Conservation (phyloP, 192 early-diverging fungal species). For the Podila clonocystis region DNA sequence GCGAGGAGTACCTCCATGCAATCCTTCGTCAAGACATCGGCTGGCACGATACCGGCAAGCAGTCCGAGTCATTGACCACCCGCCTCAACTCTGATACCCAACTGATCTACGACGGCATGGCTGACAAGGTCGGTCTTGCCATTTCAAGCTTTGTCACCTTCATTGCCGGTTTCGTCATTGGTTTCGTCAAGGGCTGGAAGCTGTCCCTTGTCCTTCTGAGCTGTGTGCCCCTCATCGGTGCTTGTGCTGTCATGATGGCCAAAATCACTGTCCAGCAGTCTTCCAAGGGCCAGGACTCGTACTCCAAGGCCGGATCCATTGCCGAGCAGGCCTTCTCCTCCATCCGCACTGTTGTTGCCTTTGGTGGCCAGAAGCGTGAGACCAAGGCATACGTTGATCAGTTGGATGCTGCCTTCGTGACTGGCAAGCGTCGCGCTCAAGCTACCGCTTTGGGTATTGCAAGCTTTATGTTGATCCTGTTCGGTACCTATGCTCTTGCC, state of each 20-base stretch:
- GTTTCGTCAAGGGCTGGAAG: slow-evolving; percentile 84
- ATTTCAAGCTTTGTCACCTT: slow-evolving; percentile 77
- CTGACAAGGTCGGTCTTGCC: slow-evolving; percentile 82
- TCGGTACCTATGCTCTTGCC: slow-evolving; percentile 80
- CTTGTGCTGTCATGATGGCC: slow-evolving; percentile 63
- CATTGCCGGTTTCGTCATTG: slow-evolving; percentile 76
- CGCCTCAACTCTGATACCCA: slow-evolving; percentile 89
- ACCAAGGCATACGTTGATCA: slow-evolving; percentile 41
- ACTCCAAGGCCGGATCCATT: slow-evolving; percentile 86
- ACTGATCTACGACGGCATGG: slow-evolving; percentile 90
- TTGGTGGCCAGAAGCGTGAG: slow-evolving; percentile 83
- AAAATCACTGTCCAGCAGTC: slow-evolving; percentile 61
- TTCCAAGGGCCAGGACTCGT: slow-evolving; percentile 70
- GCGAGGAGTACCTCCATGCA: slow-evolving; percentile 77
- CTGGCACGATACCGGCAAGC: slow-evolving; percentile 86
- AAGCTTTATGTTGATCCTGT: slow-evolving; percentile 81
- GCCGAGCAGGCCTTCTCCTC: slow-evolving; percentile 86
- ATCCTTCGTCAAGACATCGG: slow-evolving; percentile 89
- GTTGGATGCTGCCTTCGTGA: slow-evolving; percentile 68
- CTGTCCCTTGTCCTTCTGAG: slow-evolving; percentile 84
- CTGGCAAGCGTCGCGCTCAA: slow-evolving; percentile 70
- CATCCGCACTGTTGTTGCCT: slow-evolving; percentile 90
- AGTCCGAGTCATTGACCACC: slow-evolving; percentile 84
- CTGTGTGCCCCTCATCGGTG: slow-evolving; percentile 78
- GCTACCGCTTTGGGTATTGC: slow-evolving; percentile 75